These are phyloP conservation scores for Crithidia expoeki DNA, from an alignment of 208 protist genomes.

Conservation along the genomic window DNA sequence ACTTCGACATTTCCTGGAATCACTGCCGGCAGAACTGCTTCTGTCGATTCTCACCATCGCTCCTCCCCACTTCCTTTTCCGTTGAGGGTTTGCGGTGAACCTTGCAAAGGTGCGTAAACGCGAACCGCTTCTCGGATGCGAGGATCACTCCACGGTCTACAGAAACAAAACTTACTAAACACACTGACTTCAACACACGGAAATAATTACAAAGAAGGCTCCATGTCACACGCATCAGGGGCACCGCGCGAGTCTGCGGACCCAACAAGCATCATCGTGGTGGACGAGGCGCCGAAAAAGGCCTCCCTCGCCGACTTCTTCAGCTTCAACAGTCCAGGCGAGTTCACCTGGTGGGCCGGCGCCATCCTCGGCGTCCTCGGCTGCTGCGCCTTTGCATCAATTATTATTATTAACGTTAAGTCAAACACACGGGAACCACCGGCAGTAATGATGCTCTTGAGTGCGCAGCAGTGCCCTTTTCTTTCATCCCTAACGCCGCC, in stretches of 20 bases:
- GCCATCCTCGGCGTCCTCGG: constrained; percentile 37
- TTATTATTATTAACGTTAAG: constrained; percentile 39
- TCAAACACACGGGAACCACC: constrained; percentile 27
- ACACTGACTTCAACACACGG: not conserved
- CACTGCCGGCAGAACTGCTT: too few species aligned
- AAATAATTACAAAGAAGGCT: not conserved
- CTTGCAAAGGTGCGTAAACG: too few species aligned
- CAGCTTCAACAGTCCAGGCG: constrained; percentile 36
- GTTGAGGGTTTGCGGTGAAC: too few species aligned
- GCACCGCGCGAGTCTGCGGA: not conserved
- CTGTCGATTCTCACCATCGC: too few species aligned
- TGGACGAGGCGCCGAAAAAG: not conserved
- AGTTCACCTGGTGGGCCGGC: constrained; percentile 50
- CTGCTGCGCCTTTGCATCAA: constrained; percentile 28
- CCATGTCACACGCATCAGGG: not conserved
- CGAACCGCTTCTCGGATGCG: too few species aligned
- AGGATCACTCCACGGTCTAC: too few species aligned
- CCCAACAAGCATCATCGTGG: constrained; percentile 12
- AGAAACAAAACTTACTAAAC: too few species aligned
- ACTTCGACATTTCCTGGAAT: too few species aligned
- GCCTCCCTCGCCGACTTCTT: constrained; percentile 25
- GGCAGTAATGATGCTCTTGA: constrained; percentile 28
- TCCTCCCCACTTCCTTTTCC: too few species aligned
- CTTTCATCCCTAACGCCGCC: constrained; percentile 32
- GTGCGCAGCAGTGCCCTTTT: constrained; percentile 29